Conservation (phyloP, 2,329 filamentous ascomycete genomes). For the Fusarium sp. region DNA sequence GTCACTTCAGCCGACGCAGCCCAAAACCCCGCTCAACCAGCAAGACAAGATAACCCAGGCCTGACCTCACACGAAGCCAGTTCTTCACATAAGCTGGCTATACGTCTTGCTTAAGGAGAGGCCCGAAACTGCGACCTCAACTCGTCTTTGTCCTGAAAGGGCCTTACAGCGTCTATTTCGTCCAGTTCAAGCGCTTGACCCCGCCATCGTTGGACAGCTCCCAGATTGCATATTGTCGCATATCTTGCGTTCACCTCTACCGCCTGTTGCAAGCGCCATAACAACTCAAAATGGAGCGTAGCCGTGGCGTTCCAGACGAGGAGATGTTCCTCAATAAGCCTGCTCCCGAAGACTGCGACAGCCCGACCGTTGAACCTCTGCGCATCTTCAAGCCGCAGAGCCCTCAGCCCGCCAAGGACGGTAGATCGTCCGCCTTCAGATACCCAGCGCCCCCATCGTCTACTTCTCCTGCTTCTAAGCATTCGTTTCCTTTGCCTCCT, state of each 20-base stretch:
- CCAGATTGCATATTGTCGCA: slow-evolving; percentile 27
- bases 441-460: slow-evolving; percentile 63
- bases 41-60: slow-evolving; percentile 26
- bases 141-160: slow-evolving; percentile 15
- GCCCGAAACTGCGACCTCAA: slow-evolving; percentile 8
- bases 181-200: slow-evolving; percentile 20
- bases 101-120: slow-evolving; percentile 20
- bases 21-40: slow-evolving; percentile 43
- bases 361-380: slow-evolving; percentile 84
- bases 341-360: slow-evolving; percentile 68
- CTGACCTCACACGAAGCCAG: neutral
- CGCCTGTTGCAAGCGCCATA: slow-evolving; percentile 12
- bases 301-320: slow-evolving; percentile 77
- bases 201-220: slow-evolving; percentile 29
- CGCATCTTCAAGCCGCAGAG: slow-evolving; percentile 85
- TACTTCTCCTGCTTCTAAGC: slow-evolving; percentile 59
- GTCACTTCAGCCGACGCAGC: slow-evolving; percentile 21
- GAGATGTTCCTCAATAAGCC: slow-evolving; percentile 82
- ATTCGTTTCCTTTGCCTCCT: slow-evolving; percentile 72
- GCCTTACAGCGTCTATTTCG: slow-evolving; percentile 14
- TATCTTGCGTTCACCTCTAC: neutral
- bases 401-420: slow-evolving; percentile 64
- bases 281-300: slow-evolving; percentile 59
- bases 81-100: neutral
- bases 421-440: slow-evolving; percentile 55